phyloP scores from a whole-genome alignment of 768 basidiomycete species.

The Lactarius psammicola region DNA sequence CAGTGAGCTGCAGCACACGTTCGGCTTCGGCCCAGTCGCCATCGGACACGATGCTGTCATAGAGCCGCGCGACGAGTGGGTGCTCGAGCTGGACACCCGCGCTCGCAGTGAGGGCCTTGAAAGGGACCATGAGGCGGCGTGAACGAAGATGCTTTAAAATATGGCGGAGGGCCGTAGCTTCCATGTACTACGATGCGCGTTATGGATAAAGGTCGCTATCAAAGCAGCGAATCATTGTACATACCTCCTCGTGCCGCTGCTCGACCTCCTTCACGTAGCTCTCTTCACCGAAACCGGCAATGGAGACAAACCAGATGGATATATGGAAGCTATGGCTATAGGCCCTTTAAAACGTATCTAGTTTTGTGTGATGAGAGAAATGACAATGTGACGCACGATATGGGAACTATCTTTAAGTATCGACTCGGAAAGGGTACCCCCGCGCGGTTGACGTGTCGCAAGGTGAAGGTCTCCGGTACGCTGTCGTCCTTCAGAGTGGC shows the following conservation, averaged over 20 bases:
- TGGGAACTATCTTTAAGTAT: conserved; percentile 71
- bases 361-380: not conserved
- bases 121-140: conserved; percentile 66
- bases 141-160: conserved; percentile 77
- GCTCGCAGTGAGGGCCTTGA: conserved; percentile 54
- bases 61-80: conserved; percentile 63
- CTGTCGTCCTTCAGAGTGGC: conserved; percentile 64
- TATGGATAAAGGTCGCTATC: not conserved
- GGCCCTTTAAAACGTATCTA: conserved; percentile 44
- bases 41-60: conserved; percentile 60
- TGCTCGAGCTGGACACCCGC: conserved; percentile 63
- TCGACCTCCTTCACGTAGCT: conserved; percentile 55
- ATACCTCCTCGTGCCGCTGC: conserved; percentile 60
- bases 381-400: conserved; percentile 53
- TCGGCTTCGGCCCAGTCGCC: conserved; percentile 65
- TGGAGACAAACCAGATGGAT: conserved; percentile 72
- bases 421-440: conserved; percentile 62
- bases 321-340: conserved; percentile 73
- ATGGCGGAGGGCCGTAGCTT: conserved; percentile 62
- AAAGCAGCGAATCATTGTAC: conserved; percentile 24
- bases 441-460: conserved; percentile 53
- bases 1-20: conserved; percentile 47
- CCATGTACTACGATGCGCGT: conserved; percentile 51
- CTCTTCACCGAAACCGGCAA: conserved; percentile 59
- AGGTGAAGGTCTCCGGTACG: conserved; percentile 59